Percentiles rank a stretch among this genome's conserved stretches.
These are phyloP conservation scores for Gymnopus androsaceus DNA, from an alignment of 1,284 basidiomycete genomes.

Conservation along the genomic window DNA sequence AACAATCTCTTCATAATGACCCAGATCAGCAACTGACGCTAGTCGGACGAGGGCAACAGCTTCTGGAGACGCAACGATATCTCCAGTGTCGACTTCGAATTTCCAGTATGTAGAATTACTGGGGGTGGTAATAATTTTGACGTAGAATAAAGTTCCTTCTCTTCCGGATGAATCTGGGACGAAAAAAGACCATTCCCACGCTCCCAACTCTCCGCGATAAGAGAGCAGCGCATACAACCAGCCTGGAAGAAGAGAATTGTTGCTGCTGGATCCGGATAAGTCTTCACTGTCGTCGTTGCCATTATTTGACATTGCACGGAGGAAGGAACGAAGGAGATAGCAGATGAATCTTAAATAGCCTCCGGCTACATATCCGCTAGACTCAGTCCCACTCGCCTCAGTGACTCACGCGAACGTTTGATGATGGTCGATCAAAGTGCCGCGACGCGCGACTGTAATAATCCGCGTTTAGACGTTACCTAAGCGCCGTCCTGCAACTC, in stretches of 20 bases:
- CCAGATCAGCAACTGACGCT: slow-evolving; percentile 36
- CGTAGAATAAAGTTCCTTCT: slow-evolving; percentile 44
- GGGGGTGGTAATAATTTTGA: slow-evolving; percentile 34
- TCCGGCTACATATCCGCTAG: too few relatives aligned
- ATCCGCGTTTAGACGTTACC: too few relatives aligned
- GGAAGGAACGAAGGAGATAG: too few relatives aligned
- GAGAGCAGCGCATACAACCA: slow-evolving; percentile 44
- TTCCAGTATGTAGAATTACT: slow-evolving; percentile 34
- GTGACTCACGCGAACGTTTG: too few relatives aligned
- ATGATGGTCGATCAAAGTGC: too few relatives aligned
- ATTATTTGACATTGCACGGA: too few relatives aligned
- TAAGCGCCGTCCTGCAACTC: too few relatives aligned
- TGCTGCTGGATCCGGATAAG: too few relatives aligned
- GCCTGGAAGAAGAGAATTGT: slow-evolving; percentile 39
- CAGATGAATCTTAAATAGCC: too few relatives aligned
- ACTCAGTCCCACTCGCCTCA: too few relatives aligned
- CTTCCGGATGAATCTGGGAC: slow-evolving; percentile 44
- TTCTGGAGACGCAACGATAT: slow-evolving; percentile 39
- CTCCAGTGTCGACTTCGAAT: slow-evolving; percentile 35
- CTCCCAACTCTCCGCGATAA: slow-evolving; percentile 33
- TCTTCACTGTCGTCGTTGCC: too few relatives aligned
- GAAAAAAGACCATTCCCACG: slow-evolving; percentile 51
- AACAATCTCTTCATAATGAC: slow-evolving; percentile 42
- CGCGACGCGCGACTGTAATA: too few relatives aligned
- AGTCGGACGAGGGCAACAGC: slow-evolving; percentile 44